Evolutionary conservation across 2,329 filamentous ascomycete genomes (phyloP).

Genomic region (Aspergillus neoniger): DNA sequence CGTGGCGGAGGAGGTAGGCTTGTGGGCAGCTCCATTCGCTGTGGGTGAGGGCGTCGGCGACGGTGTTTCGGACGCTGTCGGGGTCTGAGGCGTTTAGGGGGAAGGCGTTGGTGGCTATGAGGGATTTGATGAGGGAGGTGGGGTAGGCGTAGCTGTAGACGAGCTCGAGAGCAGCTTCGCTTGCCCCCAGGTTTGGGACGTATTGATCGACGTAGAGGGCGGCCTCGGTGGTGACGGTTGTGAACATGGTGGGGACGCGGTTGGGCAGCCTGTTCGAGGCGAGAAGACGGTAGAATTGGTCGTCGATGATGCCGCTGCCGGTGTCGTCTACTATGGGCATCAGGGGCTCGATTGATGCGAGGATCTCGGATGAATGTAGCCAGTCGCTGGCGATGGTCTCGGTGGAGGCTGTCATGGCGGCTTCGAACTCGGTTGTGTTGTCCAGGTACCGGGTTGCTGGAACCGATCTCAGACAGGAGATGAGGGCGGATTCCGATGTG

Average conservation of each 20-base stretch:
- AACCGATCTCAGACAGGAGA: constrained; percentile 27
- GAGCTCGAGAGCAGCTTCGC: constrained; percentile 13
- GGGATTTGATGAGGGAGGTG: constrained; percentile 13
- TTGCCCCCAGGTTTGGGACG: constrained; percentile 16
- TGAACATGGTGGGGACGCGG: constrained; percentile 32
- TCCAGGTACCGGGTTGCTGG: constrained; percentile 25
- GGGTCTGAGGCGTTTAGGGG: constrained; percentile 15
- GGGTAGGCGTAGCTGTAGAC: constrained; percentile 22
- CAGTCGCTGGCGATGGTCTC: constrained; percentile 16
- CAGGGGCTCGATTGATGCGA: constrained; percentile 27
- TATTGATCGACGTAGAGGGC: constrained; percentile 18
- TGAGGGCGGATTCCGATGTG: constrained; percentile 11
- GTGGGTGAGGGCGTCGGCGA: constrained; percentile 16
- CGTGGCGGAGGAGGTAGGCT: constrained; percentile 17
- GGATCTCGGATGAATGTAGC: constrained; percentile 20
- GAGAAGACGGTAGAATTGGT: constrained; percentile 31
- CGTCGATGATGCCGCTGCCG: constrained; percentile 27
- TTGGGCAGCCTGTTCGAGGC: constrained; percentile 22
- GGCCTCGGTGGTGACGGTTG: constrained; percentile 29
- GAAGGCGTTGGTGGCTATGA: constrained; percentile 20
- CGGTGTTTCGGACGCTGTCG: constrained; percentile 22
- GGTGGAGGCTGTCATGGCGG: constrained; percentile 11
- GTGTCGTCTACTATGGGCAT: constrained; percentile 32
- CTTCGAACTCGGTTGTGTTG: constrained; percentile 23
- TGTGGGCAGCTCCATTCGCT: constrained; percentile 25